A percentile compares a stretch with the other conserved stretches of the same genome.
Conservation (phyloP, 2,329 filamentous ascomycete genomes). For the Fusarium sp. region DNA sequence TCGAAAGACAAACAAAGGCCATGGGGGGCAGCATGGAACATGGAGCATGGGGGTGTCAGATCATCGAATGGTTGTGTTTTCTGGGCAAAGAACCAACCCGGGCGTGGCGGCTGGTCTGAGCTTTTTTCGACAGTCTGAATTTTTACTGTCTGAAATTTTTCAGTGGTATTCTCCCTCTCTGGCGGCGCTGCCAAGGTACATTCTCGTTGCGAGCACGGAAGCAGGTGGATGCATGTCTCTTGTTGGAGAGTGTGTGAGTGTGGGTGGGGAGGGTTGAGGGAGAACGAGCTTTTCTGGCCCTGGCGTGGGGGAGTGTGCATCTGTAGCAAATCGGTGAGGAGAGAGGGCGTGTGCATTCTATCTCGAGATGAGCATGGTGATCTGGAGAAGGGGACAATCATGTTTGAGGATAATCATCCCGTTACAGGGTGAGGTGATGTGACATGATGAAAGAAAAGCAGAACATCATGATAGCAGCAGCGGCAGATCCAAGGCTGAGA, state of each 20-base stretch:
- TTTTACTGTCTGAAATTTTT: no score
- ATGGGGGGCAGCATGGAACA: no score
- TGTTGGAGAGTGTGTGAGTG: constrained; percentile 4
- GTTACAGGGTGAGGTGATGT: no score
- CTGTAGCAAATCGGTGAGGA: constrained; percentile 1
- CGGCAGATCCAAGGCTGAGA: no score
- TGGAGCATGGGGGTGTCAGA: constrained; percentile 43
- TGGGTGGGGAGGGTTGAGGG: constrained; percentile 3
- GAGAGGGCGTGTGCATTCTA: constrained; percentile 7
- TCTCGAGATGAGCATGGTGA: background rate
- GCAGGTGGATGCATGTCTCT: constrained; percentile 14
- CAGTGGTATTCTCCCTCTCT: background rate
- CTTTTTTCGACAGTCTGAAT: no score
- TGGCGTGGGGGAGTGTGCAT: constrained; percentile 8
- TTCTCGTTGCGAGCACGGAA: constrained; percentile 27
- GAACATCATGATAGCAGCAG: no score
- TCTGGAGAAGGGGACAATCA: background rate
- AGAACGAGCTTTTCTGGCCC: no score
- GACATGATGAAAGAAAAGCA: background rate
- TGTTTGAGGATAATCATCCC: no score
- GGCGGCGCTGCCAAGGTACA: constrained; percentile 20
- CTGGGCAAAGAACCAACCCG: background rate
- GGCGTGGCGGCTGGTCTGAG: constrained; percentile 4
- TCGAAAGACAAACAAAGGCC: no score
- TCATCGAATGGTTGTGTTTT: constrained; percentile 38